These are phyloP conservation scores for Penicillium manginii DNA, from an alignment of 495 filamentous ascomycete species.

Conservation along the genomic window DNA sequence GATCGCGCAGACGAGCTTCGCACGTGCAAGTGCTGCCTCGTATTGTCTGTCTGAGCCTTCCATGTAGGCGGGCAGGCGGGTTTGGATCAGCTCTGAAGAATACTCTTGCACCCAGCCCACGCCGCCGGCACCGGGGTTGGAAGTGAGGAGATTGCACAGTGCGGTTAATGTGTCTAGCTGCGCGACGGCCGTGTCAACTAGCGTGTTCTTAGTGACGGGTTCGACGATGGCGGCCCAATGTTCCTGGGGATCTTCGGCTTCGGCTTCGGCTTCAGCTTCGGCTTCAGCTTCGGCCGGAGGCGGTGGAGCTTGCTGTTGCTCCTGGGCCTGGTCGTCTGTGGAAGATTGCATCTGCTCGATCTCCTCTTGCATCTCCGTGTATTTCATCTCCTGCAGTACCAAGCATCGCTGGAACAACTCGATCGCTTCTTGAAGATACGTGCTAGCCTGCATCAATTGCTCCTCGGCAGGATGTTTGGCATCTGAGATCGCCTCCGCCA, in stretches of 20 bases:
- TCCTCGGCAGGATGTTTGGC: constrained; percentile 46
- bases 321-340: constrained; percentile 21
- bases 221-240: constrained; percentile 65
- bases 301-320: constrained; percentile 15
- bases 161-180: constrained; percentile 61
- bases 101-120: constrained; percentile 61
- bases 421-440: constrained; percentile 62
- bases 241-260: constrained; percentile 50
- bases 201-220: constrained; percentile 61
- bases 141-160: constrained; percentile 57
- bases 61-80: constrained; percentile 53
- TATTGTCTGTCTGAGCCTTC: constrained; percentile 47
- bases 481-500: constrained; percentile 62
- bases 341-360: constrained; percentile 45
- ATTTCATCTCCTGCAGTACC: constrained; percentile 58
- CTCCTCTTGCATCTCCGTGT: constrained; percentile 55
- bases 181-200: constrained; percentile 67
- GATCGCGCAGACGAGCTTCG: constrained; percentile 56
- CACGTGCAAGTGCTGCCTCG: constrained; percentile 56
- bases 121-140: constrained; percentile 37
- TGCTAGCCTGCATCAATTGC: constrained; percentile 42
- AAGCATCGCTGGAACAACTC: constrained; percentile 67
- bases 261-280: constrained; percentile 22
- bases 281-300: not conserved
- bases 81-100: constrained; percentile 48